These are phyloP conservation scores for Boechera retrofracta DNA, from an alignment of 345 rosid genomes.

Conservation along the genomic window DNA sequence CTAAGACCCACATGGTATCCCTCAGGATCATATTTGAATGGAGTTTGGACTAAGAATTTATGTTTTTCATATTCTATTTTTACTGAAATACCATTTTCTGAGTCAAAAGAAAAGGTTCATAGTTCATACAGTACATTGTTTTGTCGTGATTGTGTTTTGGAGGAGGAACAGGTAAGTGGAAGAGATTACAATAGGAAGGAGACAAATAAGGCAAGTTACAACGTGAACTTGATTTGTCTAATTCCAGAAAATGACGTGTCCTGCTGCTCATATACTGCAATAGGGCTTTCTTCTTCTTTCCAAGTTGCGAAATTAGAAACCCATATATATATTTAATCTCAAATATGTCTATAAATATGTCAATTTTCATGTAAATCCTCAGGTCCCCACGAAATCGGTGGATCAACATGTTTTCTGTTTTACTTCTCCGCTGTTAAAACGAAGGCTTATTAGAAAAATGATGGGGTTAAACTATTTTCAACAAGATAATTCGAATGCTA, in stretches of 20 bases:
- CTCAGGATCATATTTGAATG: neutral
- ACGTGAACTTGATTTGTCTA: slow-evolving; percentile 47
- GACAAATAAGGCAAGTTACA: slow-evolving; percentile 47
- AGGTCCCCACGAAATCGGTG: slow-evolving; percentile 39
- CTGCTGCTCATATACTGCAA: slow-evolving; percentile 13
- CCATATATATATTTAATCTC: neutral
- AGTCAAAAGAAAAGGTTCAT: neutral
- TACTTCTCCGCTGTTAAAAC: neutral
- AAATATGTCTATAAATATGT: slow-evolving; percentile 12
- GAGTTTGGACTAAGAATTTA: neutral
- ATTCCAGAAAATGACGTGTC: slow-evolving; percentile 38
- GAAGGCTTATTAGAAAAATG: neutral
- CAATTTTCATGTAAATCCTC: slow-evolving; percentile 35
- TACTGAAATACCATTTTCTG: neutral
- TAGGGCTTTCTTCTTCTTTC: slow-evolving; percentile 20
- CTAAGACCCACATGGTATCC: neutral
- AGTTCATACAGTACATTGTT: slow-evolving; percentile 3
- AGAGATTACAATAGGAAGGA: slow-evolving; percentile 45
- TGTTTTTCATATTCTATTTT: neutral
- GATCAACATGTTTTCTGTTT: slow-evolving; percentile 33
- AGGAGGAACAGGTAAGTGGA: slow-evolving; percentile 42
- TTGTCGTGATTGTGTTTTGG: slow-evolving; percentile 37
- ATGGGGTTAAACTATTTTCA: neutral
- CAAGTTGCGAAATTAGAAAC: slow-evolving; percentile 39
- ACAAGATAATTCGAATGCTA: no score